Evolutionary conservation across 768 basidiomycete species (phyloP).

Genomic region (Suillus subluteus): DNA sequence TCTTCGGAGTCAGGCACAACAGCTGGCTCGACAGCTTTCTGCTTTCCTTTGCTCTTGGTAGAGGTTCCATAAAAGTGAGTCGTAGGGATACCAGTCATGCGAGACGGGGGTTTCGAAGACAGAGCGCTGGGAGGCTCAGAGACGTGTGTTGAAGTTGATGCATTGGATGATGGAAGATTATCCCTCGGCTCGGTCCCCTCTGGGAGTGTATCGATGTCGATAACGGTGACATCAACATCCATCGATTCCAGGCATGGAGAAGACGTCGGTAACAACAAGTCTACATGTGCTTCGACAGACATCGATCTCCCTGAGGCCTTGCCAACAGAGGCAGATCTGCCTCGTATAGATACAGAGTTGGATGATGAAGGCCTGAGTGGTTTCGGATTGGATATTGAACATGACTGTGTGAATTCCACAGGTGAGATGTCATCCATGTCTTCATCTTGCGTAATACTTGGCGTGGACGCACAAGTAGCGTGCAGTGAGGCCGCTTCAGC

Average conservation of each 20-base stretch:
- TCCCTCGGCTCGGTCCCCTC: background rate
- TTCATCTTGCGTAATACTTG: constrained; percentile 20
- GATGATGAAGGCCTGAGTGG: constrained; percentile 15
- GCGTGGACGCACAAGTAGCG: constrained; percentile 26
- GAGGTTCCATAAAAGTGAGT: constrained; percentile 27
- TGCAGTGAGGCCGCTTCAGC: constrained; percentile 20
- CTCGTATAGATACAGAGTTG: background rate
- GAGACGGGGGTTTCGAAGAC: constrained; percentile 13
- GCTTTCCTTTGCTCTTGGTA: constrained; percentile 9
- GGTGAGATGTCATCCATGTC: constrained; percentile 19
- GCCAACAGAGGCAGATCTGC: background rate
- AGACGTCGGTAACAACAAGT: constrained; percentile 16
- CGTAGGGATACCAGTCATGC: constrained; percentile 19
- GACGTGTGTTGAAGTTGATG: constrained; percentile 1
- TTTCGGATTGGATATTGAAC: constrained; percentile 19
- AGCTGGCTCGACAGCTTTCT: constrained; percentile 3
- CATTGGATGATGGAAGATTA: background rate
- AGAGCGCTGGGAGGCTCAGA: constrained; percentile 5
- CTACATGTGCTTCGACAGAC: background rate
- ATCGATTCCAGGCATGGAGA: constrained; percentile 21
- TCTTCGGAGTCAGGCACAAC: constrained; percentile 25
- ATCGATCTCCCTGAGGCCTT: background rate
- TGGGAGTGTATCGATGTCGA: background rate
- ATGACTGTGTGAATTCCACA: constrained; percentile 19
- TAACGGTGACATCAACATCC: constrained; percentile 26